A percentile compares a stretch with the other conserved stretches of the same genome.
Conservation (phyloP, 345 rosid genomes). For the Rubroshorea leprosula region DNA sequence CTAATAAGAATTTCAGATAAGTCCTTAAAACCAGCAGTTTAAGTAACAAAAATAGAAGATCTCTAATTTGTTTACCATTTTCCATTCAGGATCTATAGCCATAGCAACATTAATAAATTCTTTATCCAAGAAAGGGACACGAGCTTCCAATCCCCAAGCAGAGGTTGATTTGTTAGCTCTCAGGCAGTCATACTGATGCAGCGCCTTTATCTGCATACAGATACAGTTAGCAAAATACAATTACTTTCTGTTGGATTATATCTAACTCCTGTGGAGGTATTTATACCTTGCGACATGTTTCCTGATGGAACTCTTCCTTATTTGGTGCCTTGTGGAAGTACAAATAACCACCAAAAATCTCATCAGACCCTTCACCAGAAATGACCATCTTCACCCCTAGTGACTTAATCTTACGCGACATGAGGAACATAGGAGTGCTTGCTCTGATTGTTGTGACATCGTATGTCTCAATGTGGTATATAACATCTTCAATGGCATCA, state of each 20-base stretch:
- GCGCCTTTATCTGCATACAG: conserved; percentile 83
- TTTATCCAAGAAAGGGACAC: conserved; percentile 91
- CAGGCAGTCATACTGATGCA: conserved; percentile 82
- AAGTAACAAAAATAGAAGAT: background rate
- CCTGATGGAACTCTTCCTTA: conserved; percentile 76
- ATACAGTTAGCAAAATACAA: background rate
- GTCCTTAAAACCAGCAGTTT: background rate
- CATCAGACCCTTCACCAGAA: conserved; percentile 96
- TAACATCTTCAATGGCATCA: conserved; percentile 92
- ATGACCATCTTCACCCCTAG: conserved; percentile 96
- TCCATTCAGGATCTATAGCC: conserved; percentile 80
- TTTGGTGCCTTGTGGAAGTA: conserved; percentile 97
- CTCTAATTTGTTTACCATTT: conserved; percentile 47
- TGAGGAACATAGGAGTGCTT: conserved; percentile 88
- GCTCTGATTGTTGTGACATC: conserved; percentile 91
- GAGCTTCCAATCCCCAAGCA: conserved; percentile 92
- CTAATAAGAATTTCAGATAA: background rate
- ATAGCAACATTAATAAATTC: conserved; percentile 74
- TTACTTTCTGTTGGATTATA: background rate
- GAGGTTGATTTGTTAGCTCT: conserved; percentile 95
- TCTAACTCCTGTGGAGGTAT: background rate
- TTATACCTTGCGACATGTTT: conserved; percentile 81
- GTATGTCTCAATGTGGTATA: conserved; percentile 82
- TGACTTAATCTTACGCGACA: conserved; percentile 89
- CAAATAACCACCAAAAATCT: conserved; percentile 89